A percentile compares a stretch with the other conserved stretches of the same genome.
These are phyloP conservation scores for Umbelopsis ramanniana DNA, from an alignment of 192 early-diverging fungal species.

Conservation along the genomic window DNA sequence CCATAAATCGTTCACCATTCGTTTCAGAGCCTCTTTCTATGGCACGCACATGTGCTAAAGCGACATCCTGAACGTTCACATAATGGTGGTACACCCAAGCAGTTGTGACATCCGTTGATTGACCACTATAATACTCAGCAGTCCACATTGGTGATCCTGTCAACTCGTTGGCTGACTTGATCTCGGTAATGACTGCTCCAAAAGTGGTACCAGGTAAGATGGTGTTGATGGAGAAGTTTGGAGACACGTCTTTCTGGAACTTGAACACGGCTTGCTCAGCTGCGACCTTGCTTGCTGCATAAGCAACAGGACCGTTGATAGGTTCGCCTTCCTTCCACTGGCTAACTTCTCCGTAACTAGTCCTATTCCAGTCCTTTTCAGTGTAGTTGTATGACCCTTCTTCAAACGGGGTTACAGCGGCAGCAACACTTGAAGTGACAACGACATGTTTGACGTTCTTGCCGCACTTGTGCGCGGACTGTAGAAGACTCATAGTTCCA, in stretches of 20 bases:
- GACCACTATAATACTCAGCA: no score
- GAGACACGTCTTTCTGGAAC: not conserved
- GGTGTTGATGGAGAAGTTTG: not conserved
- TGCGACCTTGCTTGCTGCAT: not conserved
- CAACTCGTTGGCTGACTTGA: no score
- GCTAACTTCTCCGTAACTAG: not conserved
- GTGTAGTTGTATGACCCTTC: not conserved
- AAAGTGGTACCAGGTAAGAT: not conserved
- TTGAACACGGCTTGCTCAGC: constrained; percentile 7
- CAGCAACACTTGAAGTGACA: constrained; percentile 47
- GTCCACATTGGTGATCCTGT: no score
- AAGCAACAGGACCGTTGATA: not conserved
- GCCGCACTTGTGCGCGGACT: constrained; percentile 29
- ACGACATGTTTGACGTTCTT: constrained; percentile 45
- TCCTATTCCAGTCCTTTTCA: constrained; percentile 13
- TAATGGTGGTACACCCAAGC: not conserved
- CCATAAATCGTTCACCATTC: constrained; percentile 20
- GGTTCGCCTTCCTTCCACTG: not conserved
- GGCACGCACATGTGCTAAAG: constrained; percentile 17
- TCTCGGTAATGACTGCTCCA: no score
- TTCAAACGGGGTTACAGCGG: not conserved
- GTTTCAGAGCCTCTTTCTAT: constrained; percentile 13
- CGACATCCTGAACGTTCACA: constrained; percentile 10
- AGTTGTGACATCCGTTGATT: not conserved
- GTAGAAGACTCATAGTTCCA: constrained; percentile 47